Percentiles rank a stretch among this genome's conserved stretches.
Evolutionary conservation across 2,329 filamentous ascomycete species (phyloP).

Genomic region (Dryadomyces sulphureus): DNA sequence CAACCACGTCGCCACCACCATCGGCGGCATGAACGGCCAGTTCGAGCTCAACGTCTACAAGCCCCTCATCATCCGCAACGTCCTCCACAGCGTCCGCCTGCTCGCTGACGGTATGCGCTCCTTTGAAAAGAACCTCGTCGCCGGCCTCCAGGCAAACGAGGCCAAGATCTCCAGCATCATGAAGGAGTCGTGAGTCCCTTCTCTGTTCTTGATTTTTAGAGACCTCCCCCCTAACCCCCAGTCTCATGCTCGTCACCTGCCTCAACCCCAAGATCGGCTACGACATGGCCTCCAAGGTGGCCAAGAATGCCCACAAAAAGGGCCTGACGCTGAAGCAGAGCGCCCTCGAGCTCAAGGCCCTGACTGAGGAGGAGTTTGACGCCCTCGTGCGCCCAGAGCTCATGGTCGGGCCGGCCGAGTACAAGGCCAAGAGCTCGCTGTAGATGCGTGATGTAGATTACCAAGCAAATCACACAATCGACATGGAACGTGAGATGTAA

Average conservation of each 20-base stretch:
- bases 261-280: slow-evolving; percentile 95
- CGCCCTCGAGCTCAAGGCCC: slow-evolving; percentile 80
- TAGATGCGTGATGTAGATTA: no score
- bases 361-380: slow-evolving; percentile 84
- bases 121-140: slow-evolving; percentile 87
- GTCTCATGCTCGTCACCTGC: slow-evolving; percentile 96
- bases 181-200: slow-evolving; percentile 66
- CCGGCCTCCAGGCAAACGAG: slow-evolving; percentile 83
- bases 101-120: slow-evolving; percentile 85
- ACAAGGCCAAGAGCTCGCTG: no score
- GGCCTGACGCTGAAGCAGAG: slow-evolving; percentile 84
- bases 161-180: slow-evolving; percentile 78
- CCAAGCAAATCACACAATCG: no score
- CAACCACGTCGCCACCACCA: slow-evolving; percentile 85
- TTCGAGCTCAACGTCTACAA: slow-evolving; percentile 99
- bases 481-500: no score
- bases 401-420: slow-evolving; percentile 72
- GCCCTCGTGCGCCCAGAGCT: slow-evolving; percentile 79
- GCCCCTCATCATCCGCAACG: slow-evolving; percentile 86
- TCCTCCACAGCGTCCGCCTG: slow-evolving; percentile 82
- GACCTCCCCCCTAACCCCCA: slow-evolving; percentile 20
- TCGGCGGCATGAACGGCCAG: slow-evolving; percentile 93
- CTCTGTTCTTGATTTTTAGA: not conserved
- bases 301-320: slow-evolving; percentile 99
- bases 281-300: slow-evolving; percentile 92